Evolutionary conservation across 345 rosid species (phyloP).

Genomic region (Gossypium raimondii): DNA sequence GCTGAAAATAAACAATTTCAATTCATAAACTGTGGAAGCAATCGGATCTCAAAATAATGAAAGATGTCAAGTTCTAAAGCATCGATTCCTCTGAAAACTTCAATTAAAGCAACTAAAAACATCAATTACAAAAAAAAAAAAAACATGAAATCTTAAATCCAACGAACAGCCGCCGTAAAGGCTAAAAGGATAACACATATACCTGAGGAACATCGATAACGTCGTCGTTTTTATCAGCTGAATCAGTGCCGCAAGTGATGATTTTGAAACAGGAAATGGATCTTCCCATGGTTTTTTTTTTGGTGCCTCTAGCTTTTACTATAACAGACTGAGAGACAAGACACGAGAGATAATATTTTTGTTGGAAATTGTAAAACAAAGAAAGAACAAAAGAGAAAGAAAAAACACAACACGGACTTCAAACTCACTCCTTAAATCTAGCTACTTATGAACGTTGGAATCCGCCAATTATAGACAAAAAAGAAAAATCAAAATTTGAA

Average conservation of each 20-base stretch:
- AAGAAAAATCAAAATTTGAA: neutral
- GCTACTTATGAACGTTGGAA: conserved; percentile 21
- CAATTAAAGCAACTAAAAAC: neutral
- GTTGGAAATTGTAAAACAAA: conserved; percentile 43
- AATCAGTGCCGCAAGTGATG: conserved; percentile 53
- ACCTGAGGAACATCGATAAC: conserved; percentile 41
- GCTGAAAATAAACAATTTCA: neutral
- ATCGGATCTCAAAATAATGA: conserved; percentile 2
- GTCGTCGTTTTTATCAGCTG: conserved; percentile 36
- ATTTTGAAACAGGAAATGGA: conserved; percentile 59
- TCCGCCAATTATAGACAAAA: conserved; percentile 35
- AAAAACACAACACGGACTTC: conserved; percentile 37
- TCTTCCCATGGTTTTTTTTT: conserved; percentile 23
- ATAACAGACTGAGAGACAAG: conserved; percentile 11
- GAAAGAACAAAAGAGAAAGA: neutral
- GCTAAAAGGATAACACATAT: neutral
- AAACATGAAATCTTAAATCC: neutral
- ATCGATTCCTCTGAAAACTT: neutral
- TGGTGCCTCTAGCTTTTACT: neutral
- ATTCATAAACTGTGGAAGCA: neutral
- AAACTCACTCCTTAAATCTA: conserved; percentile 32
- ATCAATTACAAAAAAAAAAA: conserved; percentile 13
- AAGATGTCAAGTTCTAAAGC: neutral
- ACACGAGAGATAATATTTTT: conserved; percentile 10
- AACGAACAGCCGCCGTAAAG: neutral